A percentile compares a stretch with the other conserved stretches of the same genome.
phyloP scores from a whole-genome alignment of 345 rosid species.

The Mercurialis annua region DNA sequence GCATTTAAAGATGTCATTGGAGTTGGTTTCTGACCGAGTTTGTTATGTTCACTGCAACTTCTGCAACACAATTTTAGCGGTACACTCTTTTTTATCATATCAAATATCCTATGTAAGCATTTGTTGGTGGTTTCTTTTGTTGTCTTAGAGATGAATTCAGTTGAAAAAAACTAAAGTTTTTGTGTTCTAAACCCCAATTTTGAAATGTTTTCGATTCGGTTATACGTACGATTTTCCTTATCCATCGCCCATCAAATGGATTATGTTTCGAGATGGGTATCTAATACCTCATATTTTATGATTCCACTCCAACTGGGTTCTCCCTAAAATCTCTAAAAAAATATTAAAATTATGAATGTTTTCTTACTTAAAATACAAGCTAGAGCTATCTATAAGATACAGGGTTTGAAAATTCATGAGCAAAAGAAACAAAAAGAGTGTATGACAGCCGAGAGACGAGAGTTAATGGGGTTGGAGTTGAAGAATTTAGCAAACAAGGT shows the following conservation, averaged over 20 bases:
- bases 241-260: conserved; percentile 7
- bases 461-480: not conserved
- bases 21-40: conserved; percentile 71
- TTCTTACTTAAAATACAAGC: not conserved
- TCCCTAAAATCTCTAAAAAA: conserved; percentile 10
- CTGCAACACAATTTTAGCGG: conserved; percentile 98
- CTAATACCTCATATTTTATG: conserved; percentile 27
- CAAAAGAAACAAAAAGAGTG: conserved; percentile 11
- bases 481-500: not conserved
- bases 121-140: not conserved
- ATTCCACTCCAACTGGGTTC: conserved; percentile 18
- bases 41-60: conserved; percentile 97
- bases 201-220: not conserved
- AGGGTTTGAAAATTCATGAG: not conserved
- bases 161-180: conserved; percentile 5
- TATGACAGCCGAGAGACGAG: conserved; percentile 2
- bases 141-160: not conserved
- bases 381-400: not conserved
- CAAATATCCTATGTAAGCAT: not conserved
- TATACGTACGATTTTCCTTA: not conserved
- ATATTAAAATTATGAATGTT: not conserved
- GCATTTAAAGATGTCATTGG: conserved; percentile 53
- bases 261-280: conserved; percentile 18
- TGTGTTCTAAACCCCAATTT: not conserved
- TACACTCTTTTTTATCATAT: conserved; percentile 29